Conservation (phyloP, 1,284 basidiomycete species). For the Tilletia walkeri region DNA sequence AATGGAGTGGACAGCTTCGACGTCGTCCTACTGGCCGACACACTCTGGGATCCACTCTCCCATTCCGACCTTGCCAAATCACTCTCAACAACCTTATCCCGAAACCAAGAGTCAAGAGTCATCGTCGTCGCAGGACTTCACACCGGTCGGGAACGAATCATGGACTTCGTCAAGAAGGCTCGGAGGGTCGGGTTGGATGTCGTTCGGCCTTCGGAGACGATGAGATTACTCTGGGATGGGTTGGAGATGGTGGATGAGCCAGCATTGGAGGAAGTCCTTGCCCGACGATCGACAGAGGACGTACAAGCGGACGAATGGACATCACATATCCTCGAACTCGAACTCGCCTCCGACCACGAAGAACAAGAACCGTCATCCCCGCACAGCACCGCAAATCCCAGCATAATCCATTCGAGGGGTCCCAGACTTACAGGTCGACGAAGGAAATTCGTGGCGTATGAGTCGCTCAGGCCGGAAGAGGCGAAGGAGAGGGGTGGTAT, state of each 20-base stretch:
- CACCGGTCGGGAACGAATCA: conserved; percentile 46
- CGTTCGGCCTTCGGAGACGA: conserved; percentile 17
- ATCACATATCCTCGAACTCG: conserved; percentile 2
- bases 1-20: conserved; percentile 27
- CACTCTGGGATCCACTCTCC: conserved; percentile 51
- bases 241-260: conserved; percentile 36
- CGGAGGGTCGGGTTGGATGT: conserved; percentile 34
- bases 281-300: background rate
- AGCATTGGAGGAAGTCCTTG: conserved; percentile 25
- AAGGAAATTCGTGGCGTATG: conserved; percentile 22
- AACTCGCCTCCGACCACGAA: conserved; percentile 9
- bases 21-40: conserved; percentile 49
- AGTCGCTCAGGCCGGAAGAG: conserved; percentile 18
- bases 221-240: conserved; percentile 24
- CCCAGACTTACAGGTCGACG: conserved; percentile 25
- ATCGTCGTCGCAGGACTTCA: conserved; percentile 51
- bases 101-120: conserved; percentile 30
- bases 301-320: background rate
- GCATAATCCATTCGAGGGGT: conserved; percentile 3
- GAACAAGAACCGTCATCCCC: conserved; percentile 8
- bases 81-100: conserved; percentile 28
- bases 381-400: background rate
- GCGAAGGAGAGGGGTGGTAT: conserved; percentile 30
- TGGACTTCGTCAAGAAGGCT: conserved; percentile 40
- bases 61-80: conserved; percentile 47